Conservation (phyloP, 1,139 yeast genomes). For the Hansenula lynferdii region DNA sequence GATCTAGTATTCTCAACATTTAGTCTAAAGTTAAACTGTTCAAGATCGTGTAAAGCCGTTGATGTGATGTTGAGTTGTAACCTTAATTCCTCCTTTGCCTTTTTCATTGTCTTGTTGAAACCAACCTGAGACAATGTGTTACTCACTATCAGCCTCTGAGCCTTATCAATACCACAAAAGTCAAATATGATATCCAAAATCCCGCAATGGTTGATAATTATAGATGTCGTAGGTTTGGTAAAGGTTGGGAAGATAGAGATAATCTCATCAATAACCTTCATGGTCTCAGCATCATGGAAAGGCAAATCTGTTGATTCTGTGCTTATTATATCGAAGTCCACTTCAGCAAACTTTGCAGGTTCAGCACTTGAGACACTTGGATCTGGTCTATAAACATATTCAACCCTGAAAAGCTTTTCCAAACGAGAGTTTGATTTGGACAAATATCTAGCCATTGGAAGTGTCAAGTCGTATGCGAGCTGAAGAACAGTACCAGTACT, state of each 20-base stretch:
- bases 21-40: slow-evolving; percentile 69
- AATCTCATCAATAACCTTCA: slow-evolving; percentile 76
- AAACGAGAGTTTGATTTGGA: slow-evolving; percentile 56
- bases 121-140: slow-evolving; percentile 74
- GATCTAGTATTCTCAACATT: slow-evolving; percentile 60
- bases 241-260: slow-evolving; percentile 62
- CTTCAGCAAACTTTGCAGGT: slow-evolving; percentile 75
- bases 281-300: slow-evolving; percentile 79
- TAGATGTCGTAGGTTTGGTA: slow-evolving; percentile 44
- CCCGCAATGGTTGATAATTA: slow-evolving; percentile 76
- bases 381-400: slow-evolving; percentile 73
- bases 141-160: slow-evolving; percentile 64
- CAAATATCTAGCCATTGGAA: slow-evolving; percentile 82
- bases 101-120: slow-evolving; percentile 60
- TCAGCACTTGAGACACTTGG: slow-evolving; percentile 52
- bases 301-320: slow-evolving; percentile 41
- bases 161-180: slow-evolving; percentile 71
- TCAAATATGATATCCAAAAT: slow-evolving; percentile 71
- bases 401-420: slow-evolving; percentile 68
- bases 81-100: slow-evolving; percentile 59
- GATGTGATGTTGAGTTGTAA: slow-evolving; percentile 73
- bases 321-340: slow-evolving; percentile 79
- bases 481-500: slow-evolving; percentile 83
- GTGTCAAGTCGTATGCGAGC: slow-evolving; percentile 80
- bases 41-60: slow-evolving; percentile 77